Base-by-base conservation (phyloP, 306 rosid species). In the Neltuma alba region DNA sequence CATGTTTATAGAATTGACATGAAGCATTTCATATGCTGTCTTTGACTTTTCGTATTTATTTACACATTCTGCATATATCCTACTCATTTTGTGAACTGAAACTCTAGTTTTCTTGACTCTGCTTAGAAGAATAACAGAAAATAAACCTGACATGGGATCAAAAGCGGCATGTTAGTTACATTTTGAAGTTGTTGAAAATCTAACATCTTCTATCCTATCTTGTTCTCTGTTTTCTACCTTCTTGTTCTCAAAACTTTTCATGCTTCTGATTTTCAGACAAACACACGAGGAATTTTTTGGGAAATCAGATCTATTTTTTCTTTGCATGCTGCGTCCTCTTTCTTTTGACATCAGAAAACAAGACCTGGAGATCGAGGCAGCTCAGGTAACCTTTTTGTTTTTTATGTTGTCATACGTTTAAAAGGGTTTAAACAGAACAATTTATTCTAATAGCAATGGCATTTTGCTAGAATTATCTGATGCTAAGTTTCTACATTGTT, bases 351-450 rank as follows among this genome's bases (percentile, higher is more conserved):
- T 88, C 21, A 78, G 72, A 71, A 88, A 34, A 69, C 91, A 88
- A 83, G 91, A 88, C 34, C 48, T 85, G 48, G 91, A 88, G 79
- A 88, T 88, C 85, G 91, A 88, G 55, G 91, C 84, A 83, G 91
- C 86, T 80, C 89, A 88, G 91, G 91, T 88, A 85, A 57, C 63
- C 14, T 27, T 47, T 58, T 58, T 12, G 1, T 25, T 27, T 27
- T 27, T 27, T 5, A 63, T 36, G 38, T 9, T 27, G 23, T 63
- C 42, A 63, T 42, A 31, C 7, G 38, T 63, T 63, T 18, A 33
- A 27, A 4, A 11, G 34, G 36, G 34, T 12, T 58, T 7, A 57
- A 57, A 58, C 30, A 27, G 33, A 58, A 27, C 64, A 3, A 27
- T 11, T 28, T 0, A 3, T 55, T 55, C 31, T 0, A 21, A 55